Evolutionary conservation across 192 early-diverging fungal genomes (phyloP).

Genomic region (Cladochytrium replicatum): DNA sequence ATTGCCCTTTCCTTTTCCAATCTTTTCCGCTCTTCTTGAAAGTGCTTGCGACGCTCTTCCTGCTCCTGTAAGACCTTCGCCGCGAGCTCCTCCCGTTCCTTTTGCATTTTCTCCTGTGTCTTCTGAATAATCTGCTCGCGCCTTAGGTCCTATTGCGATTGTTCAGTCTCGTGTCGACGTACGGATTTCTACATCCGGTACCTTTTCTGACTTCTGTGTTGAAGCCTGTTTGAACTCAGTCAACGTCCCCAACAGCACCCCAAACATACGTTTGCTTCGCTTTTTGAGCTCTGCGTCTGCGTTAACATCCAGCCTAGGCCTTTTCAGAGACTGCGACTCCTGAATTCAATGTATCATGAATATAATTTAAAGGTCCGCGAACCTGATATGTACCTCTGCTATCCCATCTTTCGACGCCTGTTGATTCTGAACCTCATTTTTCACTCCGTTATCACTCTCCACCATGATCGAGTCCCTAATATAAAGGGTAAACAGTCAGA

Average conservation of each 20-base stretch:
- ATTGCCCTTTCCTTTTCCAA: too few relatives aligned
- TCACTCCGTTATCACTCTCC: too few relatives aligned
- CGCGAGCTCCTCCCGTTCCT: constrained; percentile 30
- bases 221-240: constrained; percentile 43
- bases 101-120: constrained; percentile 31
- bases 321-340: too few relatives aligned
- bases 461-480: too few relatives aligned
- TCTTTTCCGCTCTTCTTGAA: too few relatives aligned
- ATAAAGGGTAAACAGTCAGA: too few relatives aligned
- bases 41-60: constrained; percentile 24
- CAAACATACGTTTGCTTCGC: constrained; percentile 39
- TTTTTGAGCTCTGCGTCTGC: constrained; percentile 18
- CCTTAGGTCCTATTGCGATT: constrained; percentile 30
- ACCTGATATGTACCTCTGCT: too few relatives aligned
- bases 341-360: too few relatives aligned
- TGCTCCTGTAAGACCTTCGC: constrained; percentile 24
- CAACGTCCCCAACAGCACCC: constrained; percentile 38
- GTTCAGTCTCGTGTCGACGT: background rate
- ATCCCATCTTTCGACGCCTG: too few relatives aligned
- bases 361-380: too few relatives aligned
- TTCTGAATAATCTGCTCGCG: constrained; percentile 32
- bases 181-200: constrained; percentile 10
- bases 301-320: too few relatives aligned
- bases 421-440: too few relatives aligned
- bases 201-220: constrained; percentile 32